These are phyloP conservation scores for Penicillium soppii DNA, from an alignment of 495 filamentous ascomycete genomes.

Conservation along the genomic window DNA sequence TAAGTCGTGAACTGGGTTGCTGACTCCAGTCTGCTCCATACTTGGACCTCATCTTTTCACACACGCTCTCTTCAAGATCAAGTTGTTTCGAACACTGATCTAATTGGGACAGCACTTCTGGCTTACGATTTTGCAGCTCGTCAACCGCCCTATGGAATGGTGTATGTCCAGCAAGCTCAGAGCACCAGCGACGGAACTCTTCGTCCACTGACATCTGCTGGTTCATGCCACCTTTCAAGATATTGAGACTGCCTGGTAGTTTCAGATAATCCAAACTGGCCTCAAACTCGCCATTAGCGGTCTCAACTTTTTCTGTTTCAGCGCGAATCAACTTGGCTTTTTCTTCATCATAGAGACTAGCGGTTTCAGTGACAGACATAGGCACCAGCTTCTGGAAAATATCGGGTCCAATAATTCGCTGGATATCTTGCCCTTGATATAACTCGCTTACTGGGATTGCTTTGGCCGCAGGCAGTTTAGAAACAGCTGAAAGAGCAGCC, in stretches of 20 bases:
- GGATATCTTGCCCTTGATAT: conserved; percentile 95
- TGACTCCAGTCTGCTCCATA: conserved; percentile 96
- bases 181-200: conserved; percentile 90
- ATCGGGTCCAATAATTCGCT: conserved; percentile 93
- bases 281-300: conserved; percentile 91
- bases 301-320: conserved; percentile 87
- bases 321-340: conserved; percentile 94
- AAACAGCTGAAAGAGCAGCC: conserved; percentile 72
- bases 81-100: conserved; percentile 82
- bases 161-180: conserved; percentile 82
- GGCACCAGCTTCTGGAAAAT: conserved; percentile 97
- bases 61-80: conserved; percentile 95
- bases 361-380: conserved; percentile 93
- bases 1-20: conserved; percentile 87
- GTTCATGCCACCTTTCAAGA: conserved; percentile 90
- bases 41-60: conserved; percentile 98
- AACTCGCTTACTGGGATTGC: conserved; percentile 95
- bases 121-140: conserved; percentile 71
- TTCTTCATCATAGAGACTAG: conserved; percentile 96
- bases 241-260: conserved; percentile 82
- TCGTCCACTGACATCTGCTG: conserved; percentile 85
- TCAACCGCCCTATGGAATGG: conserved; percentile 76
- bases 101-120: conserved; percentile 64
- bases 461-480: conserved; percentile 95
- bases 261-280: conserved; percentile 93